These are phyloP conservation scores for Mollisia scopiformis DNA, from an alignment of 2,329 filamentous ascomycete genomes.

Conservation along the genomic window DNA sequence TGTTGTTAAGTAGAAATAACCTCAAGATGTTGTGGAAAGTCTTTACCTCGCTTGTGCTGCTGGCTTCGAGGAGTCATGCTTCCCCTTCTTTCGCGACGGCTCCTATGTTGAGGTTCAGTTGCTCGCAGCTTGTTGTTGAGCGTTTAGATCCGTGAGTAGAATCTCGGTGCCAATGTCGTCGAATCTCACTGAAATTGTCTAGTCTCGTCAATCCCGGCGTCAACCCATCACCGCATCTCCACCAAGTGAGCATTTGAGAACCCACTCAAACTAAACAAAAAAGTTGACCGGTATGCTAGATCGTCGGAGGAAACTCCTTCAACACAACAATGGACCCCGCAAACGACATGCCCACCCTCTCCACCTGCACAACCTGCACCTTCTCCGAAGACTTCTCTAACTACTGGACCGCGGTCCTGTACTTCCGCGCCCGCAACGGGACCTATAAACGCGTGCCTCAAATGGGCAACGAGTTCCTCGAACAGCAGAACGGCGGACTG, in stretches of 20 bases:
- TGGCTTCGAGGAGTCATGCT: background rate
- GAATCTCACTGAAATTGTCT: background rate
- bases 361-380: slow-evolving; percentile 38
- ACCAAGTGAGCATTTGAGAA: slow-evolving; percentile 23
- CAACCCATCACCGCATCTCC: slow-evolving; percentile 21
- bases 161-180: background rate
- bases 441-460: slow-evolving; percentile 37
- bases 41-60: background rate
- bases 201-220: slow-evolving; percentile 22
- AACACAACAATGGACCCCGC: slow-evolving; percentile 41
- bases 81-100: background rate
- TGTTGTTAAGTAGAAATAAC: background rate
- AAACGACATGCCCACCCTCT: slow-evolving; percentile 30
- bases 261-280: background rate
- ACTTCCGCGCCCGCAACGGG: slow-evolving; percentile 36
- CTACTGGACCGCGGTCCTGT: slow-evolving; percentile 39
- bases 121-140: slow-evolving; percentile 25
- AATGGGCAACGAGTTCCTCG: slow-evolving; percentile 39
- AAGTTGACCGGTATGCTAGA: background rate
- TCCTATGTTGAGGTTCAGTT: slow-evolving; percentile 19
- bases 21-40: background rate
- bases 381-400: slow-evolving; percentile 42
- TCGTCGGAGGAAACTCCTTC: slow-evolving; percentile 40
- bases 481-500: slow-evolving; percentile 37
- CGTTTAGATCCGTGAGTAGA: slow-evolving; percentile 24